Base-by-base conservation (phyloP, 2,329 filamentous ascomycete species). In the Ophiostoma fasciatum region DNA sequence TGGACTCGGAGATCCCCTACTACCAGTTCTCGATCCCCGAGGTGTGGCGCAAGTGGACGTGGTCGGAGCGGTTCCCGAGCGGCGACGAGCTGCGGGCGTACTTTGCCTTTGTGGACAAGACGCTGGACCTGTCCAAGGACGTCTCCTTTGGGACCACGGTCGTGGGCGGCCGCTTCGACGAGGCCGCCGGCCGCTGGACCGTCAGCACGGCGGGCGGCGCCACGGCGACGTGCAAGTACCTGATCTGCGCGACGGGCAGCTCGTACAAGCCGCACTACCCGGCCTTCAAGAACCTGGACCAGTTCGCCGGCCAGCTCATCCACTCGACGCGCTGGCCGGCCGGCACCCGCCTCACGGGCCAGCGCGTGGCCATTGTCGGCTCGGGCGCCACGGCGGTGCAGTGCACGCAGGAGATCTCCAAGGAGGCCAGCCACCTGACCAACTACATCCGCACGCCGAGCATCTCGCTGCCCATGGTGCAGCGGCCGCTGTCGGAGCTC, bases 361-460 rank as follows among this genome's bases (percentile, higher is more conserved):
- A 44, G 31, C 39, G 40, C 3, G 44, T 47, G n/a, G 46, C 38
- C 6, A 35, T 47, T n/a, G 35, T 47, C 12, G 46, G 46, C 3
- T 35, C 42, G 8, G 45, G 46, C 7, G 40, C 45, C 9, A 45
- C 42, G 12, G 45, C 43, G 13, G 31, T 48, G 15, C 46, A 48
- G 33, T 35, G 40, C 27, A 37, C 38, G 11, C 46, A 48, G 26
- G 42, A 44, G 12, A 36, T 47, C 40, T 50, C 58, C 4, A 63
- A 62, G 43, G 32, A 49, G 45, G 51, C 58, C 9, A 36, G 35
- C 3, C 40, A 53, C 15, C 37, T 59, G 25, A 55, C 51, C 3
- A 63, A 74, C 3, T 72, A 73, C 46, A 63, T 75, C 41, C 59
- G 73, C 14, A 75, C 67, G 2, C 68, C 72, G 0, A 74, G 72